These are phyloP conservation scores for Byssothecium circinans DNA, from an alignment of 2,329 filamentous ascomycete species.

Conservation along the genomic window DNA sequence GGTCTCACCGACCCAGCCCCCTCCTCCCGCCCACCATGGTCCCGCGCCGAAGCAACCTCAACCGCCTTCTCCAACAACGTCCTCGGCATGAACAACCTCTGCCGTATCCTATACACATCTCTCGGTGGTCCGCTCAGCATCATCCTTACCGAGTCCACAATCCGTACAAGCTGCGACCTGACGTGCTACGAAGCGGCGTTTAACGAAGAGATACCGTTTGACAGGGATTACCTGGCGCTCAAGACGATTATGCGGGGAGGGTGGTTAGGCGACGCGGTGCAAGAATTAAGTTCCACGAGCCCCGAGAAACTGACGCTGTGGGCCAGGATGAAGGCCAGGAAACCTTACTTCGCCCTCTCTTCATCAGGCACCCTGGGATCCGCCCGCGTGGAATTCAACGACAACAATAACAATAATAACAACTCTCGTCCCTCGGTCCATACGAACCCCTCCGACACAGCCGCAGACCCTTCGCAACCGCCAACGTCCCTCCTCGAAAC, in stretches of 20 bases:
- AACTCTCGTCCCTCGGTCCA: conserved; percentile 10
- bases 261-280: conserved; percentile 71
- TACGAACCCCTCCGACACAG: conserved; percentile 19
- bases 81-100: conserved; percentile 81
- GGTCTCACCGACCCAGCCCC: conserved; percentile 60
- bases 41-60: conserved; percentile 53
- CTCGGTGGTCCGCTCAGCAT: conserved; percentile 80
- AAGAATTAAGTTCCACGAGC: conserved; percentile 68
- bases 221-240: conserved; percentile 75
- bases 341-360: conserved; percentile 73
- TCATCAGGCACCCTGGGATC: conserved; percentile 63
- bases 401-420: conserved; percentile 21
- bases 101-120: conserved; percentile 75
- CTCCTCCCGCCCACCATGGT: conserved; percentile 39
- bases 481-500: conserved; percentile 65
- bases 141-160: conserved; percentile 79
- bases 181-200: conserved; percentile 75
- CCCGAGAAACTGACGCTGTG: conserved; percentile 70
- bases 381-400: conserved; percentile 61
- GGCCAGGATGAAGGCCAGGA: conserved; percentile 27
- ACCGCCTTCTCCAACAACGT: conserved; percentile 83
- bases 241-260: conserved; percentile 92
- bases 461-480: conserved; percentile 2
- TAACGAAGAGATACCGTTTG: conserved; percentile 82
- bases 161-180: conserved; percentile 74